Evolutionary conservation across 345 rosid species (phyloP), one percentile per base, ranked within the genome.

Genomic region (Syzygium grande): DNA sequence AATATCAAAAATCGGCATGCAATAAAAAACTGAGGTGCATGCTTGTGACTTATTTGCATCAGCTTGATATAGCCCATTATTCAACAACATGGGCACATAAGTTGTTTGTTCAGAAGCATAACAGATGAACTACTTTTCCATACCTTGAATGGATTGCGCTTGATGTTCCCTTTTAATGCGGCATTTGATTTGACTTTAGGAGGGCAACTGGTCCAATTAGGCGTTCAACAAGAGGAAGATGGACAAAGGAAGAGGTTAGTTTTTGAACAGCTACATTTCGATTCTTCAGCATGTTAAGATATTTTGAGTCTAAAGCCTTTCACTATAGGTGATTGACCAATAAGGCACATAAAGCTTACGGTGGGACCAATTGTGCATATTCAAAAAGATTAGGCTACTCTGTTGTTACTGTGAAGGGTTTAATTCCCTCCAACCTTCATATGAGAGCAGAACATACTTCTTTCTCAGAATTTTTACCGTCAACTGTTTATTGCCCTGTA

Each of bases 221-320:
- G 86, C 89, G 89, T 73, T 73, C 83, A 43, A 85, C 91, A 86
- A 89, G 88, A 21, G 92, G 92, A 88, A 90, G 95, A 54, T 93
- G 95, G 95, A 91, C 93, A 51, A 87, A 89, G 53, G 91, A 90
- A 89, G 92, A 92, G 93, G 95, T 92, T 56, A 51, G 92, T 90
- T 85, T 9, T 55, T 49, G 83, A 73, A 73, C 83, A 38, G 49
- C 1, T 73, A 38, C 83, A 21, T 73, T 73, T 73, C 21, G 49
- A 19, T 73, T 73, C 83, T 19, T 73, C 49, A 38, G 49, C 38
- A 73, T 34, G 80, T 1, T 73, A 38, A 38, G 83, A 73, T 5
- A 22, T 38, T 41, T 34, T 0, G 2, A 73, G 43, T 21, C 23
- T 19, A 19, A 34, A 19, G 49, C 49, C 22, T 84, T 53, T 53